A percentile compares a stretch with the other conserved stretches of the same genome.
These are phyloP conservation scores for Cordyceps pruinosa DNA, from an alignment of 2,329 filamentous ascomycete species.

Conservation along the genomic window DNA sequence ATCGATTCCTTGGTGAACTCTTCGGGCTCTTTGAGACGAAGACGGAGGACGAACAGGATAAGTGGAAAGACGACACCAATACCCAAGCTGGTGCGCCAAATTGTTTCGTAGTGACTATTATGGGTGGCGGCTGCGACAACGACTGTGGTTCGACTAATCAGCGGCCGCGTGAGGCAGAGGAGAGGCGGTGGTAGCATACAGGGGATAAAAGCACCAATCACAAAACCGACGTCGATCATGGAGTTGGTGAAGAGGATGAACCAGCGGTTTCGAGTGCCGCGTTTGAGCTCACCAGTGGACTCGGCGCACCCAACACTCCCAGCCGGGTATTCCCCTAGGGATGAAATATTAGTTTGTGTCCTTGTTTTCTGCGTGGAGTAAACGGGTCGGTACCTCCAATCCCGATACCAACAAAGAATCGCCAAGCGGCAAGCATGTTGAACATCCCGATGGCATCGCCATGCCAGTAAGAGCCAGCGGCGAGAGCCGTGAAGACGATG, in stretches of 20 bases:
- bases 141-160: constrained; percentile 20
- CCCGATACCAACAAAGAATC: constrained; percentile 75
- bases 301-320: constrained; percentile 81
- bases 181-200: constrained; percentile 24
- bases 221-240: constrained; percentile 79
- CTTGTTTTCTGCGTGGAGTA: background rate
- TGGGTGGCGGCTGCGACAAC: constrained; percentile 50
- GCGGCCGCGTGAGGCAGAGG: background rate
- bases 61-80: constrained; percentile 73
- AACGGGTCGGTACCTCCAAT: constrained; percentile 51
- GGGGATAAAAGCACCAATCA: constrained; percentile 72
- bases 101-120: constrained; percentile 59
- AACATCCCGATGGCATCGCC: constrained; percentile 66
- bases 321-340: constrained; percentile 63
- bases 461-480: constrained; percentile 67
- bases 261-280: constrained; percentile 79
- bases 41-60: constrained; percentile 60
- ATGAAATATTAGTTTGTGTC: background rate
- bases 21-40: constrained; percentile 71
- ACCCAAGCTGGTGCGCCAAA: constrained; percentile 77
- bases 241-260: constrained; percentile 87
- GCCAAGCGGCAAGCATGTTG: constrained; percentile 68
- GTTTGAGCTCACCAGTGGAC: constrained; percentile 72
- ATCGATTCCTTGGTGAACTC: constrained; percentile 67
- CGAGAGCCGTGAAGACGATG: constrained; percentile 75